Base-by-base conservation (phyloP, 2,329 filamentous ascomycete genomes). In the Cladosporium phlei region DNA sequence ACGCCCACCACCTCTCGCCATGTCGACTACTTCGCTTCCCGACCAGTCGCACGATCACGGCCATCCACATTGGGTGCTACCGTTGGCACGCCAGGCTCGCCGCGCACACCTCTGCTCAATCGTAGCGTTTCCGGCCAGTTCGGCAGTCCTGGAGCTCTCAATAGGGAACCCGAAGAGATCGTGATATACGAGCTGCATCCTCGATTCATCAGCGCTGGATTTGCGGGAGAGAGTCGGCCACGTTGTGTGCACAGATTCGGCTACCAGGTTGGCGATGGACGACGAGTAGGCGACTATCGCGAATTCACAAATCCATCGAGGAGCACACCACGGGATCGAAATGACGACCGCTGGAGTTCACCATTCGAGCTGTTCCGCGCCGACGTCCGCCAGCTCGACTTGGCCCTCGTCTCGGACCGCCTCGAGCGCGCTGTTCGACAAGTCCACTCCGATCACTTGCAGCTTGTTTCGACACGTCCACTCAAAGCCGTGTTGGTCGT, bases 141-240 rank as follows among this genome's bases (percentile, higher is more conserved):
- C 54, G 77, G 76, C 22, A 82, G 80, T 4, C 77, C 79, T 2
- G 71, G 75, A 35, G 71, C 71, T 24, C 78, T 80, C 16, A 45
- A 17, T 8, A 61, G 63, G 38, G 75, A 80, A 48, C 89, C 95
- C 58, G 93, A 98, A 60, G 93, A 96, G 55, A 74, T 84, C 5
- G 68, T 95, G 4, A 77, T 98, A 32, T 73, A 96, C 42, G 89
- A 97, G 64, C 65, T 97, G 27, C 90, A 89, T 1, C 79, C 86
- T 8, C 80, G 91, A 17, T 85, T 82, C 66, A 66, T 97, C 20
- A 81, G 85, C 34, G 83, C 85, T 8, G 93, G 93, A 0, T 93
- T 96, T 62, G 87, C 90, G 5, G 90, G 90, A 42, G 90, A 95
- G 65, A 78, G 82, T 33, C 69, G 74, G 3, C 89, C 89, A 12